Base-by-base conservation (phyloP, 2,329 filamentous ascomycete genomes). In the Fusarium pseudograminearum region DNA sequence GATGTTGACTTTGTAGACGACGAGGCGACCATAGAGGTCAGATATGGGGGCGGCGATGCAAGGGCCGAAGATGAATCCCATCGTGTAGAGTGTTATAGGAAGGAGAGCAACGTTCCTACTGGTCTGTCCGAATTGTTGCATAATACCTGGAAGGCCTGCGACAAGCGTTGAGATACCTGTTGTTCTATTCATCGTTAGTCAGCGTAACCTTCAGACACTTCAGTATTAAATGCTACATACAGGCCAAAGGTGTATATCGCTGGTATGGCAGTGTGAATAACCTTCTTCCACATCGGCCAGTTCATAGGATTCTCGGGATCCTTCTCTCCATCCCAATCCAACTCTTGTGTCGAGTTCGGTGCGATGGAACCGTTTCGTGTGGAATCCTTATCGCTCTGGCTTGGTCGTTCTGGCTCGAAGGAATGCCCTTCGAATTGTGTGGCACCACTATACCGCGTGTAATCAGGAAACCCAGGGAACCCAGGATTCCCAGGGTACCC, bases 121-220 rank as follows among this genome's bases (percentile, higher is more conserved):
- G 4, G 48, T 55, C 20, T 40, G 20, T 4, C 44, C 50, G 7
- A 60, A 63, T 15, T 63, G 31, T 7, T 42, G 12, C 44, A 61
- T 55, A 0, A 63, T 63, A 5, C 34, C 60, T 4, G 56, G 57
- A 2, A 64, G 33, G 20, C 44, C 57, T 5, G 61, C 61, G 9
- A 64, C 57, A 11, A 64, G 57, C 7, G 61, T 64, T 4, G 61
- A 64, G 38, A 64, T 56, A 5, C 61, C 57, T 31, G 48, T 50
- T 20, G 61, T 61, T 18, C 61, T 64, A 16, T 11, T 12, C 1
- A 5, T 3, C n/a, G 22, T 54, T 11, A 41, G 24, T 16, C 7
- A 7, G 1, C 2, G 4, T 16, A 2, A n/a, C 4, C 26, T 9
- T 0, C 5, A 15, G 1, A 5, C 7, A 2, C 12, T 7, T n/a